Evolutionary conservation across 1,284 basidiomycete species (phyloP).

Genomic region (Moesziomyces sp.): DNA sequence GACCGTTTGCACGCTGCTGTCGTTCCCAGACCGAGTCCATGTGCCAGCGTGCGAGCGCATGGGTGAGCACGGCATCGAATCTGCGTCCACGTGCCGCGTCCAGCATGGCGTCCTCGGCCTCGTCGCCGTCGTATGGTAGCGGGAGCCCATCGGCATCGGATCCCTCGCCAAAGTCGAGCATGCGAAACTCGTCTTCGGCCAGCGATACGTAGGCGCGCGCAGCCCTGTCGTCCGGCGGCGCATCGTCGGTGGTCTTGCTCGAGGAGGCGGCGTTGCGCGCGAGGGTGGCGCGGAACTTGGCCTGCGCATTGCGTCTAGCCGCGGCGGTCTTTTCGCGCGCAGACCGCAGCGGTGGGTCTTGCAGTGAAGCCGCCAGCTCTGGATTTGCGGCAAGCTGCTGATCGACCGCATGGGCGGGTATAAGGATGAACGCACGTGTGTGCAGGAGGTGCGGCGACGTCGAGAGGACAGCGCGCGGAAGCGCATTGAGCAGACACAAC

Average conservation of each 20-base stretch:
- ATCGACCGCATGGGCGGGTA: slow-evolving; percentile 40
- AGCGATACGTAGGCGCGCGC: slow-evolving; percentile 45
- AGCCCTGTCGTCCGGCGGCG: slow-evolving; percentile 45
- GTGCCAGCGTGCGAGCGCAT: slow-evolving; percentile 49
- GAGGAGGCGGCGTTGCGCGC: slow-evolving; percentile 7
- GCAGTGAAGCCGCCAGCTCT: slow-evolving; percentile 8
- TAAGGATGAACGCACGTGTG: slow-evolving; percentile 49
- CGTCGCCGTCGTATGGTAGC: slow-evolving; percentile 14
- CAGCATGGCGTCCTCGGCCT: neutral
- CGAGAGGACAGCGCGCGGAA: slow-evolving; percentile 36
- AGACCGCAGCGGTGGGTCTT: slow-evolving; percentile 35
- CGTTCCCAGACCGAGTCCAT: slow-evolving; percentile 57
- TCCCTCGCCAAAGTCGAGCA: slow-evolving; percentile 51
- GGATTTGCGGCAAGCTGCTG: slow-evolving; percentile 23
- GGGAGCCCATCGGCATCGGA: slow-evolving; percentile 13
- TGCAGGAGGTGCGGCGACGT: slow-evolving; percentile 51
- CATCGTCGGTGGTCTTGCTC: slow-evolving; percentile 16
- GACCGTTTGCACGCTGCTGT: slow-evolving; percentile 23
- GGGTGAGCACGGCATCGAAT: slow-evolving; percentile 44
- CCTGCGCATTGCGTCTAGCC: slow-evolving; percentile 31
- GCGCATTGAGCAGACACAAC: slow-evolving; percentile 38
- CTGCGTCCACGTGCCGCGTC: slow-evolving; percentile 36
- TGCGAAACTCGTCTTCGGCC: slow-evolving; percentile 47
- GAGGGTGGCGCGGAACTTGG: slow-evolving; percentile 36
- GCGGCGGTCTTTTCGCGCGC: slow-evolving; percentile 31